Percentiles rank a stretch among this genome's conserved stretches.
Evolutionary conservation across 2,329 filamentous ascomycete species (phyloP).

Genomic region (Pyrenochaeta sp.): DNA sequence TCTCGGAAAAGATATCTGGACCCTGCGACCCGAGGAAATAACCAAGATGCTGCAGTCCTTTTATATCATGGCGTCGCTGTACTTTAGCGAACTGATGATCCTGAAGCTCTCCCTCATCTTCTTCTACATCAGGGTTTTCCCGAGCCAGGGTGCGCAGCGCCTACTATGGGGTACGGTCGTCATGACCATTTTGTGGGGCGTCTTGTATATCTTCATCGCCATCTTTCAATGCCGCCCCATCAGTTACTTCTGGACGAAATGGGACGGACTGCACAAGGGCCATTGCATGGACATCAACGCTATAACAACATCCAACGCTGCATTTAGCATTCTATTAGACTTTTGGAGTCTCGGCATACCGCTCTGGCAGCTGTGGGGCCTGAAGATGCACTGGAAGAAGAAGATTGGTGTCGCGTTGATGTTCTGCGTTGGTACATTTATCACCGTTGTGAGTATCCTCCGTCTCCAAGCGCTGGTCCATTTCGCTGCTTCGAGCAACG

Average conservation of each 20-base stretch:
- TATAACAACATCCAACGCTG: conserved; percentile 42
- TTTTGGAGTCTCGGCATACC: conserved; percentile 46
- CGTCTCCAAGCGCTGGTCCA: conserved; percentile 52
- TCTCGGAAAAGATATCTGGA: conserved; percentile 62
- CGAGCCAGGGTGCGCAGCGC: conserved; percentile 27
- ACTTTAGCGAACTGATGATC: conserved; percentile 40
- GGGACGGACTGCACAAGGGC: conserved; percentile 39
- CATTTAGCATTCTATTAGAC: conserved; percentile 45
- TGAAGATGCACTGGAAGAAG: conserved; percentile 48
- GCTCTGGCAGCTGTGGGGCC: conserved; percentile 41
- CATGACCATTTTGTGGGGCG: conserved; percentile 35
- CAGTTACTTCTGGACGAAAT: conserved; percentile 44
- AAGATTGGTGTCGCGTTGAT: conserved; percentile 49
- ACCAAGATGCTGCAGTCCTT: conserved; percentile 52
- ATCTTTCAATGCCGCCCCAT: conserved; percentile 48
- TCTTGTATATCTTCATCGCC: conserved; percentile 26
- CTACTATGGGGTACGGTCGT: conserved; percentile 33
- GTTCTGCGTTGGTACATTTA: conserved; percentile 51
- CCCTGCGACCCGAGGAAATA: conserved; percentile 51
- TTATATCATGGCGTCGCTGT: conserved; percentile 46
- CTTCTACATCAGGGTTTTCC: conserved; percentile 44
- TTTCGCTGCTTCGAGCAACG: conserved; percentile 52
- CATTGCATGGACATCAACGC: conserved; percentile 47
- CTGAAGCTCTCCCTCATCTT: conserved; percentile 39
- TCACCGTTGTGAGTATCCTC: conserved; percentile 54